phyloP scores from a whole-genome alignment of 73 alveolate species.

The Blepharisma stoltei region DNA sequence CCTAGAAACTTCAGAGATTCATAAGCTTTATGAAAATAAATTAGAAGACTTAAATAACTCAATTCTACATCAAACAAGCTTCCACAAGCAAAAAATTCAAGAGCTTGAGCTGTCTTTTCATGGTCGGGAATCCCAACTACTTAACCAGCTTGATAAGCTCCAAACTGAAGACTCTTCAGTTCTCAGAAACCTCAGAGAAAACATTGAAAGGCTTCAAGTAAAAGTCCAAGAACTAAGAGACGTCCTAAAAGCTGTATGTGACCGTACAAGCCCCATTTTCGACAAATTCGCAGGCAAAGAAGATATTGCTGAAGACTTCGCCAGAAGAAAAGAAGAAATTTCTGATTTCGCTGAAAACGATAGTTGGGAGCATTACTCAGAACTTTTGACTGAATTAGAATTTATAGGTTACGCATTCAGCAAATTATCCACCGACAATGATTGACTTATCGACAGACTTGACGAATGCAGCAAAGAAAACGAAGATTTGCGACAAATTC shows the following conservation, averaged over 20 bases:
- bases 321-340: neutral
- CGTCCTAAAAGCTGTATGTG: constrained; percentile 3
- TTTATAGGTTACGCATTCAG: neutral
- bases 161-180: neutral
- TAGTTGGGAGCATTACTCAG: neutral
- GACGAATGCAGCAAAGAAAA: neutral
- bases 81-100: neutral
- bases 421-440: neutral
- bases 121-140: neutral
- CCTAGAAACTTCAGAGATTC: neutral
- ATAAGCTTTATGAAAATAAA: neutral
- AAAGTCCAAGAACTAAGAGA: neutral
- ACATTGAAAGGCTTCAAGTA: neutral
- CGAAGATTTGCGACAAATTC: neutral
- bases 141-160: neutral
- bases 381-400: neutral
- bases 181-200: neutral
- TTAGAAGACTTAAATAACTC: neutral
- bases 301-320: neutral
- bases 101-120: neutral
- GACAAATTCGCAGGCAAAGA: neutral
- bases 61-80: neutral
- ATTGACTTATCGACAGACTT: neutral
- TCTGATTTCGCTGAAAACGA: neutral
- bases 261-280: neutral